Base-by-base conservation (phyloP, 441 rosid genomes). In the Populus trichocarpa region DNA sequence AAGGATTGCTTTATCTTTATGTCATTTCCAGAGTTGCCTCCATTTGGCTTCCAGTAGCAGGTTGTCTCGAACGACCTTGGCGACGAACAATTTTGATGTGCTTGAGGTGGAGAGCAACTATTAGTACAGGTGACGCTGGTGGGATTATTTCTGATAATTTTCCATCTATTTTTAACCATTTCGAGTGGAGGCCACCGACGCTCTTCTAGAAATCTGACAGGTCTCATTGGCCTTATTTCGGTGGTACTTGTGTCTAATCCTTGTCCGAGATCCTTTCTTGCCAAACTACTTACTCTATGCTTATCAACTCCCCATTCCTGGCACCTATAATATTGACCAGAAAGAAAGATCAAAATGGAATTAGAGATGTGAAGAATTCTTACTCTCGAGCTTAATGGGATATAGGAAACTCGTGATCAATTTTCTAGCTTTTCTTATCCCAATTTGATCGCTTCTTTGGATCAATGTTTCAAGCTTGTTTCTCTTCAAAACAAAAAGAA, bases 101-200 rank as follows among this genome's bases (percentile, higher is more conserved):
- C 69, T 22, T 42, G 72, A 69, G 78, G 53, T 22, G 67, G 71
- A n/a, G 77, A 67, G 67, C 73, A 28, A n/a, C 33, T 32, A 36
- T 26, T 59, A 36, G 5, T 65, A 28, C 22, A 12, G 14, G 14
- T 32, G 35, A 18, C 67, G 8, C 64, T 53, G 53, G 65, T 71
- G 16, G 71, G 36, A 65, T 70, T 38, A 77, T 70, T 74, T 72
- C 65, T 71, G 32, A 69, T 72, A 66, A 72, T 10, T 71, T 76
- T 84, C 85, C 79, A 79, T 74, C 80, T 69, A 74, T 70, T 79
- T 26, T 71, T 40, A 33, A 82, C 42, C 70, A 80, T 70, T 78
- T 87, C 84, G 1, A 82, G 32, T 2, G 91, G 91, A 46, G 87
- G 93, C 90, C 93, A 88, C 61, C 83, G 77, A 70, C 77, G 84